phyloP scores from a whole-genome alignment of 129 eudicot species.

The Chrysanthemum makinoi region DNA sequence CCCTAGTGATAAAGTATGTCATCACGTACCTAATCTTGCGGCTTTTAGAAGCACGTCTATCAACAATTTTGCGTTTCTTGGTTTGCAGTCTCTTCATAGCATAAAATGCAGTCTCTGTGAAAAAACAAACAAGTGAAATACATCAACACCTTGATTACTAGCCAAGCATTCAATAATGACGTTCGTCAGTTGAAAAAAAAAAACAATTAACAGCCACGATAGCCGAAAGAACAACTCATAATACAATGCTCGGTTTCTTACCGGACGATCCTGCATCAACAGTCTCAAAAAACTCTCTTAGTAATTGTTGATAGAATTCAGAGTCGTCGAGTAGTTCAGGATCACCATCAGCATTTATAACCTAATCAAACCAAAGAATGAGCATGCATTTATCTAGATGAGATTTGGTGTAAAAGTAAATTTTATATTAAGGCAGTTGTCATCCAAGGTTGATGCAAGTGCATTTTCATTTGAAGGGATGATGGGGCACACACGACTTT shows the following conservation, averaged over 20 bases:
- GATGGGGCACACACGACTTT: not conserved
- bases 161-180: not conserved
- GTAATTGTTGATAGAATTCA: constrained; percentile 80
- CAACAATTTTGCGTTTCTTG: constrained; percentile 81
- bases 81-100: constrained; percentile 78
- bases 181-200: not conserved
- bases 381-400: not conserved
- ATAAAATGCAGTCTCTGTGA: constrained; percentile 76
- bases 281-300: constrained; percentile 86
- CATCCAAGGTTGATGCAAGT: not conserved
- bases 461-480: no score
- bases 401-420: not conserved
- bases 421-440: not conserved
- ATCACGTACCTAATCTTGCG: constrained; percentile 70
- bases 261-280: constrained; percentile 80
- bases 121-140: not conserved
- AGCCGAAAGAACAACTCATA: not conserved
- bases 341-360: constrained; percentile 57
- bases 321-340: constrained; percentile 90
- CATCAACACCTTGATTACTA: constrained; percentile 1
- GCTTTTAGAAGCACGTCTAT: constrained; percentile 92
- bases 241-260: constrained; percentile 28
- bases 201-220: not conserved
- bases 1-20: not conserved
- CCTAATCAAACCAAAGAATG: constrained; percentile 35